Percentiles rank a stretch among this genome's conserved stretches.
Conservation (phyloP, 495 filamentous ascomycete species). For the Xylaria flabelliformis region DNA sequence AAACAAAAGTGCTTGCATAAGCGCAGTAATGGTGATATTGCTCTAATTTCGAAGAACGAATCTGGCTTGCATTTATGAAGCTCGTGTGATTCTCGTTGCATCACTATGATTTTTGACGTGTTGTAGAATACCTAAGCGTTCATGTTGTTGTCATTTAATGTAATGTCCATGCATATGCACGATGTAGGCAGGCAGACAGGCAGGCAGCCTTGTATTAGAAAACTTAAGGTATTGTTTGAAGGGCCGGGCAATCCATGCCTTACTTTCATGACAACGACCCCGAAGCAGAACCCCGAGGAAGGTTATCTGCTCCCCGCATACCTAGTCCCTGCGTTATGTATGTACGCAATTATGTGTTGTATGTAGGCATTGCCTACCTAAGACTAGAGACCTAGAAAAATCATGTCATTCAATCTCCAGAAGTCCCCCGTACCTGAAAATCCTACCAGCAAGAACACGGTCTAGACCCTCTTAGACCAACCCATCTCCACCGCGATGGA, state of each 20-base stretch:
- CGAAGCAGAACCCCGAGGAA: background rate
- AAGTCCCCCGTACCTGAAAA: constrained; percentile 14
- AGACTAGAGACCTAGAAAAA: background rate
- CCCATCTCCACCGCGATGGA: background rate
- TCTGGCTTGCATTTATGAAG: background rate
- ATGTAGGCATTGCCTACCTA: background rate
- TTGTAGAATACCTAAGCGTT: background rate
- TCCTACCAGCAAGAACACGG: constrained; percentile 1
- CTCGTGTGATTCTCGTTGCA: background rate
- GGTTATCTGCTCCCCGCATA: constrained; percentile 5
- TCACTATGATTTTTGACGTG: background rate
- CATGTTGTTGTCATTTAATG: background rate
- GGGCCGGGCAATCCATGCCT: background rate
- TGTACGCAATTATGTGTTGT: background rate
- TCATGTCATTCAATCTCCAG: background rate
- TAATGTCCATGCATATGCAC: constrained; percentile 7
- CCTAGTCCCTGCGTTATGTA: constrained; percentile 6
- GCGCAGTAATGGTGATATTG: background rate
- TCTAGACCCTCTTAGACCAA: constrained; percentile 3
- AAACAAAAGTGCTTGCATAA: background rate
- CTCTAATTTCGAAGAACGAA: background rate
- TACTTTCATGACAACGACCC: background rate
- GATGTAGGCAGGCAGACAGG: background rate
- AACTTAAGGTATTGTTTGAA: background rate
- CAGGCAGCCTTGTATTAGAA: background rate